Base-by-base conservation (phyloP, 2,329 filamentous ascomycete species). In the Bisporella sp. region DNA sequence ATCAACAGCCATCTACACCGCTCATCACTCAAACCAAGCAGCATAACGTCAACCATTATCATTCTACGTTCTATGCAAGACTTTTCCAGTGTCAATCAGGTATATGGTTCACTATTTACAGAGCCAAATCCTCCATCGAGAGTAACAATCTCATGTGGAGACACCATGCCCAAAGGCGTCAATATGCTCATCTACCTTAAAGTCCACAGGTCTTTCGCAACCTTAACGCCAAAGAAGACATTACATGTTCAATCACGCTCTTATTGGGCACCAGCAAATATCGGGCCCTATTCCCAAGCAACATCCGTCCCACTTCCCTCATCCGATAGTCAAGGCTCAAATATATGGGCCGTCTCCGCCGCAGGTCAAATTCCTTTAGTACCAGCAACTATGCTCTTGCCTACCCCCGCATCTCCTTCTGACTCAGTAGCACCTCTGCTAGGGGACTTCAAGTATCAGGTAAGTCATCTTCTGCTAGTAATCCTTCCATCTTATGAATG, bases 251-350 rank as follows among this genome's bases (percentile, higher is more conserved):
- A 97, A 69, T 91, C 87, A 4, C 76, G 88, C 39, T 95, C 89
- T 8, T 97, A 97, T 73, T 99, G 93, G 93, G 93, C 93, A 0
- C 93, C 93, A 0, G 92, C 93, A 21, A 97, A 97, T 63, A 97
- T 99, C 48, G 93, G 93, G 0, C 93, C 93, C 0, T 97, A 97
- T 68, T 96, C 91, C 50, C 93, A 99, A 70, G 89, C 90, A 4
- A 82, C 93, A 46, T 74, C 78, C 2, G 69, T 81, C 8, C 72
- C 73, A 8, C 62, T 74, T 4, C 32, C 51, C 6, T 58, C 61
- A 3, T 47, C 65, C 31, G 54, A 62, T 21, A 62, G 64, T 8
- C 48, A 56, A 33, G 47, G 54, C 9, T 31, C 35, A 46, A 54
- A 43, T 13, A 59, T 60, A 41, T 63, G 56, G 41, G 37, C 58